Conservation (phyloP, 2,329 filamentous ascomycete genomes). For the Cercospora sp. region DNA sequence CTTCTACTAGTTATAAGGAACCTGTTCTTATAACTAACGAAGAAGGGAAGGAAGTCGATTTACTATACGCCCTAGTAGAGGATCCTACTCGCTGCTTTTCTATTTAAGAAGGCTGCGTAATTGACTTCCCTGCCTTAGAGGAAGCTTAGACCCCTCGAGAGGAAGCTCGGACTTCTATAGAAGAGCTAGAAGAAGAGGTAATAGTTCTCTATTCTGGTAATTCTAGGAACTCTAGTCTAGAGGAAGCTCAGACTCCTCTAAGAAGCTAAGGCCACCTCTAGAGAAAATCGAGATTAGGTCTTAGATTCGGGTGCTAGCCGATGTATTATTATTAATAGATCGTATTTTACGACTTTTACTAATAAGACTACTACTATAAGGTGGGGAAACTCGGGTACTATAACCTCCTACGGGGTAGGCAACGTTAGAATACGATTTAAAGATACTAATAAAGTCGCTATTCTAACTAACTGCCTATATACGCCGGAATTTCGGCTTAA, state of each 20-base stretch:
- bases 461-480: slow-evolving; percentile 13
- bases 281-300: no score
- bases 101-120: background rate
- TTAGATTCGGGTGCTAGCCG: no score
- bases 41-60: background rate
- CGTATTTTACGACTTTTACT: no score
- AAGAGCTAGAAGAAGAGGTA: no score
- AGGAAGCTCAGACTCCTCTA: no score
- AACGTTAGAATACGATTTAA: background rate
- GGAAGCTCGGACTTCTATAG: background rate
- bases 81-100: background rate
- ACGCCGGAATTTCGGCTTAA: slow-evolving; percentile 2
- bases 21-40: background rate
- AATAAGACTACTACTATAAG: no score
- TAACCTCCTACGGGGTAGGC: background rate
- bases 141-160: no score
- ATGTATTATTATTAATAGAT: no score
- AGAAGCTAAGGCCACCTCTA: no score
- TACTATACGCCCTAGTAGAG: background rate
- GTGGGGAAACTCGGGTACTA: background rate
- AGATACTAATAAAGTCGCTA: slow-evolving; percentile 6
- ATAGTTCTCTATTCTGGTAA: no score
- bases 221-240: no score
- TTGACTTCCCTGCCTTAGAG: no score
- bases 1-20: background rate